A percentile compares a stretch with the other conserved stretches of the same genome.
Evolutionary conservation across 148 eudicot species (phyloP).

Genomic region (Rhododendron mucronatum): DNA sequence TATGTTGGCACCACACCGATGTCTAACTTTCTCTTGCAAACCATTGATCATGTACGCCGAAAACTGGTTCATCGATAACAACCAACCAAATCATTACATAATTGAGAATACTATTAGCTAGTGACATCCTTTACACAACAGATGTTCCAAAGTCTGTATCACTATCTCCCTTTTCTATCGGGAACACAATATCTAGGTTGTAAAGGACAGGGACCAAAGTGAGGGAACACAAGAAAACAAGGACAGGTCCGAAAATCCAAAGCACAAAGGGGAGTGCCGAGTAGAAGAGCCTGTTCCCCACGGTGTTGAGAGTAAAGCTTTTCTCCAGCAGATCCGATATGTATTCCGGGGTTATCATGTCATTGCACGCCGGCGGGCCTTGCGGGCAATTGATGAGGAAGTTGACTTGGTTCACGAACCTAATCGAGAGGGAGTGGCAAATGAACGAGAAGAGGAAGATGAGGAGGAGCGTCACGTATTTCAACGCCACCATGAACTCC

Average conservation of each 20-base stretch:
- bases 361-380: slow-evolving; percentile 18
- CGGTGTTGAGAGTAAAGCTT: slow-evolving; percentile 43
- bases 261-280: slow-evolving; percentile 50
- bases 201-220: slow-evolving; percentile 54
- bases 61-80: too few relatives aligned
- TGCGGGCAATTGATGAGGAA: slow-evolving; percentile 62
- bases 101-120: neutral
- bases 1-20: neutral
- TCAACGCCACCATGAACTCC: slow-evolving; percentile 82
- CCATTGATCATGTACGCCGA: neutral
- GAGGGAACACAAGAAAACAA: slow-evolving; percentile 49
- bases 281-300: slow-evolving; percentile 56
- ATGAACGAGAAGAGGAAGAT: slow-evolving; percentile 72
- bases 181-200: slow-evolving; percentile 42
- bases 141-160: neutral
- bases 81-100: neutral
- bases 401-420: slow-evolving; percentile 84
- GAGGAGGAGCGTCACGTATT: slow-evolving; percentile 73
- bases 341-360: slow-evolving; percentile 28
- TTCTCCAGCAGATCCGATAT: slow-evolving; percentile 48
- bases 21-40: neutral
- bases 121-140: slow-evolving; percentile 2
- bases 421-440: slow-evolving; percentile 75
- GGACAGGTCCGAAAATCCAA: slow-evolving; percentile 71
- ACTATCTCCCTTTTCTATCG: neutral